Base-by-base conservation (phyloP, 495 filamentous ascomycete genomes). In the Terfezia boudieri region DNA sequence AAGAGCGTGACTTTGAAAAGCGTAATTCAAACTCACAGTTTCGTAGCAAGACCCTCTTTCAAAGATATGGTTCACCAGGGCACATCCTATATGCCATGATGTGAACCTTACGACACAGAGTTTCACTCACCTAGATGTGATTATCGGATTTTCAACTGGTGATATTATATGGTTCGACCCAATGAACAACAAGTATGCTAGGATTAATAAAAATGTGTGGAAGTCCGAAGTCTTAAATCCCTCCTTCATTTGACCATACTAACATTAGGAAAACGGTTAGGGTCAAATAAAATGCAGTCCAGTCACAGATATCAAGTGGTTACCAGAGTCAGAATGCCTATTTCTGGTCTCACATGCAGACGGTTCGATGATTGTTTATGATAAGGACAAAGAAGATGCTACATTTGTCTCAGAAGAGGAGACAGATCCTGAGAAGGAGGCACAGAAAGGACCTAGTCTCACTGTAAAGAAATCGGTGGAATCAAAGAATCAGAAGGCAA, bases 151-250 rank as follows among this genome's bases (percentile, higher is more conserved):
- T 56, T 93, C 87, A 2, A 88, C 86, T 0, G 86, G 86, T 23
- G 90, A 98, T 63, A 90, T 96, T 51, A 88, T 98, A 50, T 98
- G 92, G 92, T 98, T 89, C 71, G 90, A 98, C 69, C 88, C 90
- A 11, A 85, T 94, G 62, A 87, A 86, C 17, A 87, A 94, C 61
- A 90, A 94, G 64, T 98, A 98, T 65, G 83, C 83, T 2, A 80
- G 92, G 6, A 74, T 98, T 56, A 98, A 98, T 68, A 98, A 98
- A 68, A 95, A 95, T 67, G 81, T 82, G 66, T 59, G 74, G 37
- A 16, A 10, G 20, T 32, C 26, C 7, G 26, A 4, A 32, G 7
- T 32, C 26, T 2, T 1, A 7, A 32, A 32, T 32, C 7, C 26
- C 26, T 32, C 26, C 0, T n/a, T 48, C 14, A 48, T 14, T 9